Conservation (phyloP, 2,329 filamentous ascomycete species). For the Lasiodiplodia theobromae region DNA sequence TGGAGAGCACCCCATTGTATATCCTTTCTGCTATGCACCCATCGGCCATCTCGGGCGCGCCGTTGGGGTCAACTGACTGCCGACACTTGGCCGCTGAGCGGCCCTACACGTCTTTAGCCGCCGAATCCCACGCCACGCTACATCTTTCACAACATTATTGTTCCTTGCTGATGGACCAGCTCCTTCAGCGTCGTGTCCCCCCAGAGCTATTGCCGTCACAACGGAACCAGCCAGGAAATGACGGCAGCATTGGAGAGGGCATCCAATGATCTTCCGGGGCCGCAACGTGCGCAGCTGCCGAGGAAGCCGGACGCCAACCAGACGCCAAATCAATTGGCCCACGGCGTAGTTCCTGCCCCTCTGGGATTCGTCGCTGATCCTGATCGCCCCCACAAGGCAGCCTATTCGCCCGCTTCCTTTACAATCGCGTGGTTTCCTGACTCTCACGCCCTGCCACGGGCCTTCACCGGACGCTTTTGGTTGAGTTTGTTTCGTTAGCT, state of each 20-base stretch:
- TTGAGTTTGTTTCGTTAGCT: neutral
- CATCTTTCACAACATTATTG: neutral
- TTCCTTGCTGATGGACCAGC: neutral
- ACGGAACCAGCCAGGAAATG: neutral
- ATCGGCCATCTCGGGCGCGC: neutral
- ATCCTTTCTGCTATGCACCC: neutral
- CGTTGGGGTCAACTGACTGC: neutral
- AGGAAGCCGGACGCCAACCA: conserved; percentile 4
- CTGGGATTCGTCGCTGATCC: conserved; percentile 3
- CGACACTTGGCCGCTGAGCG: conserved; percentile 8
- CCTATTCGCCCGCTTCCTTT: neutral
- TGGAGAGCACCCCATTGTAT: neutral
- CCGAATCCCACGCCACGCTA: neutral
- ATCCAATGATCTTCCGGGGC: neutral
- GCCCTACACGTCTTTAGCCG: conserved; percentile 2
- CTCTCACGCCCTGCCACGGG: neutral
- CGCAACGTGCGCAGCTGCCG: conserved; percentile 11
- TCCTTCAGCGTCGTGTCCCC: neutral
- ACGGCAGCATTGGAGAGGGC: neutral
- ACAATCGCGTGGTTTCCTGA: neutral
- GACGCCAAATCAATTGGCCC: neutral
- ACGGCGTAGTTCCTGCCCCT: neutral
- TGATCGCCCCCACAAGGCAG: conserved; percentile 4
- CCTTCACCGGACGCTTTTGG: conserved; percentile 5
- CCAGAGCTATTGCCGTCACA: neutral